Percentiles rank a stretch among this genome's conserved stretches.
Conservation (phyloP, 768 basidiomycete species). For the Lactarius sanguifluus region DNA sequence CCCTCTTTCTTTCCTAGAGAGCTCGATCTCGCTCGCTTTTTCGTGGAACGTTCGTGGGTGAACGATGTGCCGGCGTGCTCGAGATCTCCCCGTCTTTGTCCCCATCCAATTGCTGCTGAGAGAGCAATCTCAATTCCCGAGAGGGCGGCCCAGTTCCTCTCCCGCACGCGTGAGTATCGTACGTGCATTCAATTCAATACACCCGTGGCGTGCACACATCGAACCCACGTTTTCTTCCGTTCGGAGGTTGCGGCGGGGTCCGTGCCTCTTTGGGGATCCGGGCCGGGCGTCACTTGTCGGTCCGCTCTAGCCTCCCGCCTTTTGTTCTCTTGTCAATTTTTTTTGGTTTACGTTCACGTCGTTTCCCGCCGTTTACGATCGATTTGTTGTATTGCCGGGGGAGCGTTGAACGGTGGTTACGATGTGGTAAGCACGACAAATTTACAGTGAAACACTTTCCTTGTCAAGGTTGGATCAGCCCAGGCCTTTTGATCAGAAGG, state of each 20-base stretch:
- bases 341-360: background rate
- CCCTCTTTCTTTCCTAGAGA: background rate
- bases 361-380: background rate
- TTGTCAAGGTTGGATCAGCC: background rate
- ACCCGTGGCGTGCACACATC: background rate
- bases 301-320: background rate
- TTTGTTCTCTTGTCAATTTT: background rate
- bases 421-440: conserved; percentile 18
- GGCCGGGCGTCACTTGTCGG: conserved; percentile 2
- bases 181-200: background rate
- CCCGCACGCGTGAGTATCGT: background rate
- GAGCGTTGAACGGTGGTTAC: background rate
- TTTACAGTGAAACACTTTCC: conserved; percentile 11
- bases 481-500: conserved; percentile 13
- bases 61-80: background rate
- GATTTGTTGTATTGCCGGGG: background rate
- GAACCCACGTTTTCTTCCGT: conserved; percentile 4
- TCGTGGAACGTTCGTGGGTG: background rate
- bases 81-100: background rate
- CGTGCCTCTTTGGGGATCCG: conserved; percentile 1
- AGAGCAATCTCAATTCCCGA: background rate
- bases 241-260: conserved; percentile 16
- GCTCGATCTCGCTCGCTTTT: background rate
- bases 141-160: too few relatives aligned
- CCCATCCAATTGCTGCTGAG: background rate